phyloP scores from a whole-genome alignment of 495 filamentous ascomycete genomes.

The Podospora pseudocomata region DNA sequence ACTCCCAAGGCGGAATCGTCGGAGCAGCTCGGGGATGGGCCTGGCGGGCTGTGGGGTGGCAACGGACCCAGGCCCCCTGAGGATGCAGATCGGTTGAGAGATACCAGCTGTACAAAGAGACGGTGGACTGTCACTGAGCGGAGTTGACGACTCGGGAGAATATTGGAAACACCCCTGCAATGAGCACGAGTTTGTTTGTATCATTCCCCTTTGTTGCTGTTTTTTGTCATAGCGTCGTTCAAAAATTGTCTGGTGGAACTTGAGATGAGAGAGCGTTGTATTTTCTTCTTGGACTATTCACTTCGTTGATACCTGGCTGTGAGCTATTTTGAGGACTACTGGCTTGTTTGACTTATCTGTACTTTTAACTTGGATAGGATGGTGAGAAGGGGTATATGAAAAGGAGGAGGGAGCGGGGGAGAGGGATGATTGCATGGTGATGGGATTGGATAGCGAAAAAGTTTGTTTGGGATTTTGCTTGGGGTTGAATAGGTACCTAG shows the following conservation, averaged over 20 bases:
- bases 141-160: background rate
- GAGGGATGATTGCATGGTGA: background rate
- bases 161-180: too few species aligned
- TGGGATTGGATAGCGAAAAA: background rate
- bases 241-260: background rate
- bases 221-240: background rate
- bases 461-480: background rate
- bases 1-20: constrained; percentile 13
- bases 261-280: background rate
- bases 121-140: constrained; percentile 47
- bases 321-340: background rate
- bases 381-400: background rate
- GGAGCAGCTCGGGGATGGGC: constrained; percentile 24
- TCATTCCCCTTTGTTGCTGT: background rate
- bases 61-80: constrained; percentile 29
- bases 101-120: constrained; percentile 39
- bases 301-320: background rate
- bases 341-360: background rate
- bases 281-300: background rate
- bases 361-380: background rate
- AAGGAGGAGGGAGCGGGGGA: background rate
- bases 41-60: constrained; percentile 39
- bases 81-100: constrained; percentile 36
- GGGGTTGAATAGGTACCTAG: too few species aligned
- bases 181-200: background rate